Percentiles rank a stretch among this genome's conserved stretches.
phyloP scores from a whole-genome alignment of 805 yeast genomes.

The Starmerella potacharoeniae region DNA sequence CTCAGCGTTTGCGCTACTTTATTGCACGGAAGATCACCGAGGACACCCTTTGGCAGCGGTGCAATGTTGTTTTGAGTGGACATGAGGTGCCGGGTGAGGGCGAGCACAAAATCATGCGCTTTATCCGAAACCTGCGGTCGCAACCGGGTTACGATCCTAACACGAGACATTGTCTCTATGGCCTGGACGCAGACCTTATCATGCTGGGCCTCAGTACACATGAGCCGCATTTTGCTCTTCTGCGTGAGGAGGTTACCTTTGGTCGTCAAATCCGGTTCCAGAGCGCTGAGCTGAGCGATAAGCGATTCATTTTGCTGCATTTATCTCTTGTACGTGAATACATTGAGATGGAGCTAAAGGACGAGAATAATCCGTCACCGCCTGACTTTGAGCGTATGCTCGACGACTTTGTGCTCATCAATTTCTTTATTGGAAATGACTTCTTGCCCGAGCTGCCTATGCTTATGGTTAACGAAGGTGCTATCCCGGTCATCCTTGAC shows the following conservation, averaged over 20 bases:
- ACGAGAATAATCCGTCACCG: neutral
- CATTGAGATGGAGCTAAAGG: conserved; percentile 52
- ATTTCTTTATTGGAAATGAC: conserved; percentile 95
- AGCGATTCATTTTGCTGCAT: conserved; percentile 73
- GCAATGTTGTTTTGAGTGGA: conserved; percentile 84
- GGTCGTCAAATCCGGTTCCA: conserved; percentile 39
- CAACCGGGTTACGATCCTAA: conserved; percentile 85
- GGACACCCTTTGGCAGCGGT: conserved; percentile 86
- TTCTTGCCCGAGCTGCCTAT: conserved; percentile 95
- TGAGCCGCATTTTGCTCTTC: conserved; percentile 88
- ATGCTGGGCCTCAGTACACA: conserved; percentile 94
- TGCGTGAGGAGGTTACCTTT: conserved; percentile 91
- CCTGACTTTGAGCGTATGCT: conserved; percentile 70
- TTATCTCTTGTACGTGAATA: conserved; percentile 83
- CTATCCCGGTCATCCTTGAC: conserved; percentile 81
- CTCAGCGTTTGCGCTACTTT: conserved; percentile 77
- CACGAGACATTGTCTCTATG: conserved; percentile 92
- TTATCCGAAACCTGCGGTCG: conserved; percentile 76
- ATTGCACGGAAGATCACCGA: conserved; percentile 72
- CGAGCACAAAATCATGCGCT: conserved; percentile 95
- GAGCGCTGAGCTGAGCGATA: conserved; percentile 49
- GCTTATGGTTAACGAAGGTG: conserved; percentile 86
- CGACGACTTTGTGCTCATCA: conserved; percentile 84
- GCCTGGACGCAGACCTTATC: conserved; percentile 94
- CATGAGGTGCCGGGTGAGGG: conserved; percentile 99